Evolutionary conservation across 2,329 filamentous ascomycete species (phyloP).

Genomic region (Fusarium marasasianum): DNA sequence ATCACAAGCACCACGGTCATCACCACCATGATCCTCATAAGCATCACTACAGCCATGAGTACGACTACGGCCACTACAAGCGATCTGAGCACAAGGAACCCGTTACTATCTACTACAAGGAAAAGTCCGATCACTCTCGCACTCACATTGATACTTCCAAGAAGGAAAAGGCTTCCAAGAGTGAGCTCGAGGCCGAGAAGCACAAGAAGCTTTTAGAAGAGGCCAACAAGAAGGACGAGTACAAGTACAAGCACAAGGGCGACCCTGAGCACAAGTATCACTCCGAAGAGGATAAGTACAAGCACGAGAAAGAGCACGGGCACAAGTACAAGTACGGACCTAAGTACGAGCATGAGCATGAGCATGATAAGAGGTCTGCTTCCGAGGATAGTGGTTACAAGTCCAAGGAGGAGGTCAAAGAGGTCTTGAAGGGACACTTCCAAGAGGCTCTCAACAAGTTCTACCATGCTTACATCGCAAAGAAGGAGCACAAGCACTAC

Average conservation of each 20-base stretch:
- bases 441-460: conserved; percentile 5
- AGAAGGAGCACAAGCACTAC: background rate
- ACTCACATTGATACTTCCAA: background rate
- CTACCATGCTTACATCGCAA: background rate
- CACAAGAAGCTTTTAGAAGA: background rate
- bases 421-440: background rate
- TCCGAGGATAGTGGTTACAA: background rate
- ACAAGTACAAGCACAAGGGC: background rate
- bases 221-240: background rate
- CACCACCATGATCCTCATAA: background rate
- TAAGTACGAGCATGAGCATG: background rate
- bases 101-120: background rate
- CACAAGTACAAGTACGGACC: background rate
- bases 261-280: background rate
- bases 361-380: conserved; percentile 1
- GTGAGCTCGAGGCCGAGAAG: background rate
- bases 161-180: background rate
- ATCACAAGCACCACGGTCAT: background rate
- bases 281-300: background rate
- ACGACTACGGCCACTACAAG: background rate
- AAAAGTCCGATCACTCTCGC: background rate
- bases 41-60: background rate
- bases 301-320: background rate
- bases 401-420: background rate
- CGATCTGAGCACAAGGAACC: background rate